These are phyloP conservation scores for Neurospora pannonica DNA, from an alignment of 495 filamentous ascomycete genomes.

Conservation along the genomic window DNA sequence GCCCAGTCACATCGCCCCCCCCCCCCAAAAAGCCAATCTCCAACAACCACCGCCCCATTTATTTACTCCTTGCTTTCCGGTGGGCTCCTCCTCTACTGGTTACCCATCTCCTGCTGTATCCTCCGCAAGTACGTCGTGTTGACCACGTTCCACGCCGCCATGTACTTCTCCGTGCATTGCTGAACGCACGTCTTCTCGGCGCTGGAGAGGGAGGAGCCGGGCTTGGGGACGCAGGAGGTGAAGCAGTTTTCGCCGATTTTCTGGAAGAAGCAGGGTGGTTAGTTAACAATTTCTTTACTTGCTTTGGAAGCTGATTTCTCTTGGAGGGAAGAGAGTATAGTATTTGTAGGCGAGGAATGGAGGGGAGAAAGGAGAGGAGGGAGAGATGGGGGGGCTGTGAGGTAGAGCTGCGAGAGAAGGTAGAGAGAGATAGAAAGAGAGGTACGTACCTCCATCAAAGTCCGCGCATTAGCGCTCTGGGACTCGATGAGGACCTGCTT, in stretches of 20 bases:
- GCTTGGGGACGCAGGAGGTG: conserved; percentile 81
- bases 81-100: too few species aligned
- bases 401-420: too few species aligned
- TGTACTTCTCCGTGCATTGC: conserved; percentile 96
- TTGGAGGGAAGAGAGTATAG: too few species aligned
- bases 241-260: conserved; percentile 98
- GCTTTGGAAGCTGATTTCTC: too few species aligned
- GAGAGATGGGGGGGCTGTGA: background rate
- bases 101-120: conserved; percentile 50
- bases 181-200: conserved; percentile 70
- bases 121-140: conserved; percentile 64
- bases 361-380: background rate
- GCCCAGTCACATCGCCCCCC: too few species aligned
- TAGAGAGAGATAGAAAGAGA: background rate
- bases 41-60: too few species aligned
- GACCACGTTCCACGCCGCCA: conserved; percentile 81
- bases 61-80: too few species aligned
- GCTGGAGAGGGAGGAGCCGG: conserved; percentile 64
- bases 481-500: conserved; percentile 65
- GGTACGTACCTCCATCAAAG: conserved; percentile 59
- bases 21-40: too few species aligned
- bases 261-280: too few species aligned
- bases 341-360: too few species aligned
- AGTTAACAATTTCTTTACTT: too few species aligned
- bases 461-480: conserved; percentile 63